Percentiles rank a stretch among this genome's conserved stretches.
Conservation (phyloP, 202 grass and related monocot species). For the Digitaria exilis region DNA sequence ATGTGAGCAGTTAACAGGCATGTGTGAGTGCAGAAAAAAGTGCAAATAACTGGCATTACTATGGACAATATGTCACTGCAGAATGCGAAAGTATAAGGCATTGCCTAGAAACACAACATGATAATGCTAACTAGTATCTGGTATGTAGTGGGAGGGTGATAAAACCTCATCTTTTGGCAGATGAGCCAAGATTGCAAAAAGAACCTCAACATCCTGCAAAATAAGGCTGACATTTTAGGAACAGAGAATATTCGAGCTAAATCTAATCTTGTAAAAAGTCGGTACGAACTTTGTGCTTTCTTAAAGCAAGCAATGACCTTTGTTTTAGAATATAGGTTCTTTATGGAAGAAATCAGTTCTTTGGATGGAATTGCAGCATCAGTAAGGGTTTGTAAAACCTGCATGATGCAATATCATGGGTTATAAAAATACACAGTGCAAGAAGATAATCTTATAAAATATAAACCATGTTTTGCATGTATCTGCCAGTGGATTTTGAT, state of each 20-base stretch:
- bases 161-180: slow-evolving; percentile 91
- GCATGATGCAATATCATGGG: slow-evolving; percentile 35
- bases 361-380: slow-evolving; percentile 70
- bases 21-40: background rate
- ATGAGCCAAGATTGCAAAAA: slow-evolving; percentile 77
- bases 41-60: background rate
- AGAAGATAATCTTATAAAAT: slow-evolving; percentile 15
- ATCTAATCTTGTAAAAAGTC: slow-evolving; percentile 33
- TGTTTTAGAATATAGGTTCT: slow-evolving; percentile 82
- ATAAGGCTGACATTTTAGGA: slow-evolving; percentile 33
- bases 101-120: slow-evolving; percentile 2
- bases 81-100: background rate
- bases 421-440: slow-evolving; percentile 39
- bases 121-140: slow-evolving; percentile 3
- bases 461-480: slow-evolving; percentile 4
- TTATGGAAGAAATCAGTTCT: slow-evolving; percentile 84
- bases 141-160: background rate
- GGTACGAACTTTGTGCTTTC: slow-evolving; percentile 13
- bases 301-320: slow-evolving; percentile 57
- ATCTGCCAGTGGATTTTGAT: slow-evolving; percentile 22
- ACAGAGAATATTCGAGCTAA: slow-evolving; percentile 28
- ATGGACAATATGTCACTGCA: background rate
- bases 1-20: slow-evolving; percentile 1
- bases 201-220: slow-evolving; percentile 86
- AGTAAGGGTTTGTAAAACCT: slow-evolving; percentile 92